Evolutionary conservation across 352 stramenopile genomes (phyloP).

Genomic region (Phytophthora megakarya): DNA sequence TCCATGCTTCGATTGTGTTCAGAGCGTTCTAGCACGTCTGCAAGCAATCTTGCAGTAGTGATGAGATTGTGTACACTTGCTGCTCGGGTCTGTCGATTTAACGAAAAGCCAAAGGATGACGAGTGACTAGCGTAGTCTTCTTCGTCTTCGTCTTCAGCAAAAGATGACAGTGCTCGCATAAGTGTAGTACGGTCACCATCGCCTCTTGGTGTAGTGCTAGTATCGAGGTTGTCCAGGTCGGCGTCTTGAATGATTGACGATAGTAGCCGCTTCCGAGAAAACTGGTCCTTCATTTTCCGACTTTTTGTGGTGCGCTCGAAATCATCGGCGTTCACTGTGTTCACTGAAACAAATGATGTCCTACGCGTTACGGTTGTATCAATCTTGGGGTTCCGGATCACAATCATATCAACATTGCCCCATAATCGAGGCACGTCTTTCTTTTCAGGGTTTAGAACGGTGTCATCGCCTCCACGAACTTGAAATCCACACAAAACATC

Average conservation of each 20-base stretch:
- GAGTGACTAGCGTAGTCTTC: not conserved
- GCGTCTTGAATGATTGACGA: constrained; percentile 63
- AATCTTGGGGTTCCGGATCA: constrained; percentile 52
- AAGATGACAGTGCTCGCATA: constrained; percentile 41
- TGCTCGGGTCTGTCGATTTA: constrained; percentile 19
- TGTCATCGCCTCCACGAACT: constrained; percentile 47
- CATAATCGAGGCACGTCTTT: constrained; percentile 59
- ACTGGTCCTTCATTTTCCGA: constrained; percentile 50
- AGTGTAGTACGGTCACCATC: constrained; percentile 38
- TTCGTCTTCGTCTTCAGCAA: constrained; percentile 25
- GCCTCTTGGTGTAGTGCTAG: too few relatives aligned
- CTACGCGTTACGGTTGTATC: constrained; percentile 20
- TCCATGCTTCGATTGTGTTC: constrained; percentile 15
- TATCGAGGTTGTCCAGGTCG: constrained; percentile 42
- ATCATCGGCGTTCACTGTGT: constrained; percentile 40
- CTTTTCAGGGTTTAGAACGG: constrained; percentile 72
- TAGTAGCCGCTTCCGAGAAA: constrained; percentile 54
- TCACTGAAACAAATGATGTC: constrained; percentile 21
- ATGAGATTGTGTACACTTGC: constrained; percentile 49
- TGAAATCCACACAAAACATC: constrained; percentile 88
- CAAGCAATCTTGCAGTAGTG: constrained; percentile 50
- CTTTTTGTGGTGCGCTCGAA: constrained; percentile 62
- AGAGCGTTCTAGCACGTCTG: constrained; percentile 47
- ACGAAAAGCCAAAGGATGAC: constrained; percentile 20
- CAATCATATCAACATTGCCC: constrained; percentile 65